Base-by-base conservation (phyloP, 805 yeast genomes). In the Torulaspora microellipsoides region DNA sequence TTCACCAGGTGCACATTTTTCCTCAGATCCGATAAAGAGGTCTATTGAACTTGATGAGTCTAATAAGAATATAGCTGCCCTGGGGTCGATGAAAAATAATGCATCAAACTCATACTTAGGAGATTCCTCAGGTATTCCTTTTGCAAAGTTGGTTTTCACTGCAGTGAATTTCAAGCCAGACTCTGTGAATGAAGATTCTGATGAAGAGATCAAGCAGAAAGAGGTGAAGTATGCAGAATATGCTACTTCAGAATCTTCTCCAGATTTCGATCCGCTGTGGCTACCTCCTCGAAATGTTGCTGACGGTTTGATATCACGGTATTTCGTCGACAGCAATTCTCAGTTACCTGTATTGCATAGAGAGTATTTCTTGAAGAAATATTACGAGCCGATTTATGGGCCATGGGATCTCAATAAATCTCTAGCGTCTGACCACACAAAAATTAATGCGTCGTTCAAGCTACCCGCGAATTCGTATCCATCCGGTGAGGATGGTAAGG, bases 271-370 rank as follows among this genome's bases (percentile, higher is more conserved):
- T 34, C 45, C 55, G 2, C 36, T 56, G 4, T 51, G 47, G 40
- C 66, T 90, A 15, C 93, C 95, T 1, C 74, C 85, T 1, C 86
- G 85, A 54, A 67, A 71, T 15, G 75, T 79, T 27, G 96, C 96
- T 0, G 79, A 83, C 55, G 69, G 72, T 39, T 72, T 85, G 34
- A 56, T 88, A 8, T 72, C 78, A 30, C 69, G 77, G 2, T 88
- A 75, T 60, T 90, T 90, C 58, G 78, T 84, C 15, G 89, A 84
- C 54, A 77, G 90, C 12, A 89, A 90, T 59, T 71, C 95, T 2
- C 96, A 88, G 60, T 62, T 86, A 23, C 96, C 97, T 0, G 72
- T 90, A 3, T 65, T 89, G 37, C 96, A 90, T 60, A 73, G 96
- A 27, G 95, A 87, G 54, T 77, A 75, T 51, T 89, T 88, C 55